phyloP scores from a whole-genome alignment of 352 stramenopile species.

The Phytophthora rubi region DNA sequence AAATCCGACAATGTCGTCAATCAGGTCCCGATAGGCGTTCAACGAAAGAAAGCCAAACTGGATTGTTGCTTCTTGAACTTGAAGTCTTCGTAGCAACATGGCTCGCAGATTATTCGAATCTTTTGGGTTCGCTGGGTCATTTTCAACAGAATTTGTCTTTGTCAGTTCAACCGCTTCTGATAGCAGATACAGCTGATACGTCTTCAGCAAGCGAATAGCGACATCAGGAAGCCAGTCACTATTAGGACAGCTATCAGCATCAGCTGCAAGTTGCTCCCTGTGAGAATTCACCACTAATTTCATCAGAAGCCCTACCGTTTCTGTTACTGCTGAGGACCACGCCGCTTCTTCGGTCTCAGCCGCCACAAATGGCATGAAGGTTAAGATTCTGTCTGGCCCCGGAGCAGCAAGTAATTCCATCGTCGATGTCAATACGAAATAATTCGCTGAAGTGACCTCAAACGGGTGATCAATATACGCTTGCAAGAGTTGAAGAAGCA shows the following conservation, averaged over 20 bases:
- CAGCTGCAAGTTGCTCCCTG: slow-evolving; percentile 17
- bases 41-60: slow-evolving; percentile 75
- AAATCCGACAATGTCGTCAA: slow-evolving; percentile 50
- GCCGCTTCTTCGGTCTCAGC: slow-evolving; percentile 10
- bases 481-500: slow-evolving; percentile 72
- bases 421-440: slow-evolving; percentile 64
- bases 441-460: slow-evolving; percentile 42
- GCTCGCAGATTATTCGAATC: slow-evolving; percentile 18
- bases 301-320: slow-evolving; percentile 53
- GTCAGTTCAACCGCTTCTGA: slow-evolving; percentile 77
- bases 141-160: slow-evolving; percentile 38
- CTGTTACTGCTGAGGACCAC: slow-evolving; percentile 36
- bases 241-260: slow-evolving; percentile 8
- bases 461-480: slow-evolving; percentile 45
- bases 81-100: slow-evolving; percentile 33
- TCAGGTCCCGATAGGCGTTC: slow-evolving; percentile 58
- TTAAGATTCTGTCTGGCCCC: slow-evolving; percentile 70
- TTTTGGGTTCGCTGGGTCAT: slow-evolving; percentile 2
- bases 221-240: slow-evolving; percentile 36
- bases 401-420: slow-evolving; percentile 61
- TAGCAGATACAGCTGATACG: slow-evolving; percentile 80
- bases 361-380: slow-evolving; percentile 58
- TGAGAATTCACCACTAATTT: slow-evolving; percentile 41
- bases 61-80: slow-evolving; percentile 75
- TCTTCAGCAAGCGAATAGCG: slow-evolving; percentile 66